These are phyloP conservation scores for Amanita brunnescens DNA, from an alignment of 768 basidiomycete genomes.

Conservation along the genomic window DNA sequence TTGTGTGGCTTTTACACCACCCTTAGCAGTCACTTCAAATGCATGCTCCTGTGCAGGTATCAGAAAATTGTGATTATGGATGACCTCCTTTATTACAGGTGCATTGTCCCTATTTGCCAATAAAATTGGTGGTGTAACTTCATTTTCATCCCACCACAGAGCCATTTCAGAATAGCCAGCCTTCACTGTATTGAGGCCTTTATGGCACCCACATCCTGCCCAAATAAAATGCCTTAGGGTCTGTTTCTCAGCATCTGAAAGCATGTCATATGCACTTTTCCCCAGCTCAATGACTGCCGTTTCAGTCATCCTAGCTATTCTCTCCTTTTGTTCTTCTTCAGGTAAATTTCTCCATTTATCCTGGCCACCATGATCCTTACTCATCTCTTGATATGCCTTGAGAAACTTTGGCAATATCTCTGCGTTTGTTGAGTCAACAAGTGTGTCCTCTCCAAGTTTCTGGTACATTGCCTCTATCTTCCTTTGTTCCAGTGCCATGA, in stretches of 20 bases:
- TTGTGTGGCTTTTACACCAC: conserved; percentile 7
- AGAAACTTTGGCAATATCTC: conserved; percentile 14
- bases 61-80: no score
- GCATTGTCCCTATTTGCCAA: neutral
- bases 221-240: no score
- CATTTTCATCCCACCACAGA: neutral
- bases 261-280: conserved; percentile 13
- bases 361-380: conserved; percentile 17
- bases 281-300: conserved; percentile 14
- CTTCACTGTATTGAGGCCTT: neutral
- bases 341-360: conserved; percentile 16
- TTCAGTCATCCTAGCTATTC: conserved; percentile 11
- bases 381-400: conserved; percentile 15
- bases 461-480: conserved; percentile 15
- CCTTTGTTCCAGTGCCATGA: conserved; percentile 11
- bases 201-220: no score
- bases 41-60: no score
- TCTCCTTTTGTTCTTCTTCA: conserved; percentile 15
- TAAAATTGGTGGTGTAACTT: neutral
- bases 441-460: conserved; percentile 14
- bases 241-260: conserved; percentile 11
- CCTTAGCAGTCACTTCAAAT: neutral
- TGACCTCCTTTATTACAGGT: neutral
- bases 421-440: conserved; percentile 11
- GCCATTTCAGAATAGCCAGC: neutral